Conservation (phyloP, 2,329 filamentous ascomycete species). For the Rhinocladiella mackenziei region DNA sequence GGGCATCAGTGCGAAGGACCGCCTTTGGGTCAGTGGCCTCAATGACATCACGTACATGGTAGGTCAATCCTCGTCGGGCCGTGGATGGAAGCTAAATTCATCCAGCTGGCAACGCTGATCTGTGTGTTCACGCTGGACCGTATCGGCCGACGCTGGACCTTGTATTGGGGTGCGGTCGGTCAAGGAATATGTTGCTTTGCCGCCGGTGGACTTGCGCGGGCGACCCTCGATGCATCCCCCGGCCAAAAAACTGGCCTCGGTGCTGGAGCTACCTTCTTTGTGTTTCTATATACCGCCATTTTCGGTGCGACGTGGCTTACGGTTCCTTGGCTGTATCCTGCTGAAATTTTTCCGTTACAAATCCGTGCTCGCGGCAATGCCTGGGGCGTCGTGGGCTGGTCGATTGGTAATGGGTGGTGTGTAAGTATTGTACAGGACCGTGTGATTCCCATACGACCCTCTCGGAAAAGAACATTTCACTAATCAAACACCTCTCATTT, state of each 20-base stretch:
- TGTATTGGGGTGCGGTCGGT: constrained; percentile 63
- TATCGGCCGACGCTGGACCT: constrained; percentile 64
- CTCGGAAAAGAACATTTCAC: too few relatives aligned
- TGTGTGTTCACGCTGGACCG: constrained; percentile 67
- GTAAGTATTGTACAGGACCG: too few relatives aligned
- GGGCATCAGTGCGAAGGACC: constrained; percentile 43
- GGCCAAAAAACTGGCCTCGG: constrained; percentile 54
- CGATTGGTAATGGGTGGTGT: constrained; percentile 68
- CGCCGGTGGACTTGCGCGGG: constrained; percentile 58
- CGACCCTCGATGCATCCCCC: constrained; percentile 47
- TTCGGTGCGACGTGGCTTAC: constrained; percentile 61
- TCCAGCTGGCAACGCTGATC: constrained; percentile 53
- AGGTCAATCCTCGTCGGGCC: not conserved
- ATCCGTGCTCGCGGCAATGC: constrained; percentile 71
- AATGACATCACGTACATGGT: constrained; percentile 55
- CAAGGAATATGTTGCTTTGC: constrained; percentile 66
- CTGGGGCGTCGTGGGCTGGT: constrained; percentile 72
- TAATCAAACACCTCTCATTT: not conserved
- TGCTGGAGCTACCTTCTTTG: constrained; percentile 57
- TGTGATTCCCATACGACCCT: too few relatives aligned
- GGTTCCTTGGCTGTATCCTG: constrained; percentile 62
- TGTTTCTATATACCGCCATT: constrained; percentile 64
- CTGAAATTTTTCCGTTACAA: constrained; percentile 69
- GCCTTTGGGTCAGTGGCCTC: constrained; percentile 57
- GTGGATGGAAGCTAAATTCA: not conserved